These are phyloP conservation scores for Ophiocordyceps sinensis DNA, from an alignment of 2,329 filamentous ascomycete species.

Conservation along the genomic window DNA sequence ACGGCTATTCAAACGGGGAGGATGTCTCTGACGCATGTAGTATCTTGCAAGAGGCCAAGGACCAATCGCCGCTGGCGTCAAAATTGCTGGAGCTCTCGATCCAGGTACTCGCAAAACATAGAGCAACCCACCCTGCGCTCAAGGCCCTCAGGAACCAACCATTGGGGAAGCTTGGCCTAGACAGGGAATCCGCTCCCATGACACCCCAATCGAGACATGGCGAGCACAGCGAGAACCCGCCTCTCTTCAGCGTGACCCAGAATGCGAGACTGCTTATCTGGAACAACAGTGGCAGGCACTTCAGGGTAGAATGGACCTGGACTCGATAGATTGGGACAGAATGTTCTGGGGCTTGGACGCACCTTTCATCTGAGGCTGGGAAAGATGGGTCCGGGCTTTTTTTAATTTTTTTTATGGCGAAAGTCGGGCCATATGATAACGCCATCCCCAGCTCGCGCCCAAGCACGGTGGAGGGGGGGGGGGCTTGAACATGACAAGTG, in stretches of 20 bases:
- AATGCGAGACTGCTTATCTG: constrained; percentile 6
- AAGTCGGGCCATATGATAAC: too few species aligned
- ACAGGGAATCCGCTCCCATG: constrained; percentile 9
- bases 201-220: constrained; percentile 14
- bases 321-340: constrained; percentile 20
- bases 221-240: constrained; percentile 4
- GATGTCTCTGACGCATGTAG: constrained; percentile 16
- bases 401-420: too few species aligned
- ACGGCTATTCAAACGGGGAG: constrained; percentile 10
- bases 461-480: too few species aligned
- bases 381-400: too few species aligned
- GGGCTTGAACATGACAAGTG: too few species aligned
- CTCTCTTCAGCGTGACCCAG: constrained; percentile 3
- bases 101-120: constrained; percentile 18
- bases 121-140: constrained; percentile 10
- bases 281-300: constrained; percentile 13
- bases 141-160: constrained; percentile 6
- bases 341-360: constrained; percentile 19
- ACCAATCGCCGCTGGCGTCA: constrained; percentile 14
- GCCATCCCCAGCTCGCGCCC: too few species aligned
- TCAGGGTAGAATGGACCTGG: constrained; percentile 16
- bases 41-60: constrained; percentile 16
- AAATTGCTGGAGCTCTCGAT: constrained; percentile 16
- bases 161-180: not conserved
- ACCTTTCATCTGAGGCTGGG: constrained; percentile 13